phyloP scores from a whole-genome alignment of 805 yeast genomes.

The Teunomyces barrocoloradensis region DNA sequence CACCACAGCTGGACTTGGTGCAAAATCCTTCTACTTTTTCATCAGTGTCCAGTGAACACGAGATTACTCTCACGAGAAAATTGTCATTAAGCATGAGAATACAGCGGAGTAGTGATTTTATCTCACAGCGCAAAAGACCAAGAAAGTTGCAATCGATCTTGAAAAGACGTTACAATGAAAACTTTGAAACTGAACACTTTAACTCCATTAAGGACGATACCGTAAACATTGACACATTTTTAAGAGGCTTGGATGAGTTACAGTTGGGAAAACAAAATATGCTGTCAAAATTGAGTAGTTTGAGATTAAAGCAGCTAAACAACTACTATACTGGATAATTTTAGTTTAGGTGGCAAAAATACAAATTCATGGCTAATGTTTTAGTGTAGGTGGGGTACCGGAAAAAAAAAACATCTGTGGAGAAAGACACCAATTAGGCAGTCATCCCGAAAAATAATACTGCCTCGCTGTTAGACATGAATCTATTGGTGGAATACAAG shows the following conservation, averaged over 20 bases:
- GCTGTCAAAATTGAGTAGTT: slow-evolving; percentile 4
- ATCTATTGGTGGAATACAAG: background rate
- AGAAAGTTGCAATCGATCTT: slow-evolving; percentile 19
- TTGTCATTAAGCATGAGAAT: background rate
- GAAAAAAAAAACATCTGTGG: background rate
- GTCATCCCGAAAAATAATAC: background rate
- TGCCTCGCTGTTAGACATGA: background rate
- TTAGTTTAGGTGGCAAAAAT: background rate
- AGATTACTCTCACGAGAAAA: background rate
- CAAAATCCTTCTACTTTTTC: background rate
- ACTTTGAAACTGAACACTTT: slow-evolving; percentile 19
- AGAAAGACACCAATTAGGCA: background rate
- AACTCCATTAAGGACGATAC: slow-evolving; percentile 7
- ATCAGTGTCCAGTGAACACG: background rate
- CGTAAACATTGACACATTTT: slow-evolving; percentile 6
- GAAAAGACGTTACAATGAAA: slow-evolving; percentile 23
- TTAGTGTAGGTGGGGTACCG: background rate
- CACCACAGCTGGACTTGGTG: background rate
- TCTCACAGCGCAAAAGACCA: background rate
- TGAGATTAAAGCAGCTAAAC: slow-evolving; percentile 7
- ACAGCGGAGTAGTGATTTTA: background rate
- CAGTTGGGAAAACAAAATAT: slow-evolving; percentile 5
- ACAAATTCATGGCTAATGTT: background rate
- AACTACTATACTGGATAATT: slow-evolving; percentile 6
- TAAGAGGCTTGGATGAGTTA: slow-evolving; percentile 5